Percentiles rank a stretch among this genome's conserved stretches.
phyloP scores from a whole-genome alignment of 2,329 filamentous ascomycete species.

The Paecilomyces dactylethromorphus region DNA sequence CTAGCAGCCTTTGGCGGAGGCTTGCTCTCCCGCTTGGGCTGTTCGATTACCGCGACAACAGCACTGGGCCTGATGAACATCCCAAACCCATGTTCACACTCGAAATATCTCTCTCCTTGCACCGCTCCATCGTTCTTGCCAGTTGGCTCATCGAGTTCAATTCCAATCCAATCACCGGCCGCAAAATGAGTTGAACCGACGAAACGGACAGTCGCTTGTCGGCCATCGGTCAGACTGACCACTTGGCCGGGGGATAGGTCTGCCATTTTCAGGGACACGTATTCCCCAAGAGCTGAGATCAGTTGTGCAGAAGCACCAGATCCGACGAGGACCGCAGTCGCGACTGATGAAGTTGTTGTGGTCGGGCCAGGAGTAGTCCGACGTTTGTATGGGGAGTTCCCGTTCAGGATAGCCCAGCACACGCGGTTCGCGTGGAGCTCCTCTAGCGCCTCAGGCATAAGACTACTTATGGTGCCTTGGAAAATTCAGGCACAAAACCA shows the following conservation, averaged over 20 bases:
- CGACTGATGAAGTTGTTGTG: not conserved
- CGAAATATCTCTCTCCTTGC: constrained; percentile 80
- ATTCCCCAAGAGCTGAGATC: not conserved
- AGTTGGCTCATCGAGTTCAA: constrained; percentile 72
- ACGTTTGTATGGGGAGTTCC: constrained; percentile 3
- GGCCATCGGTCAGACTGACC: constrained; percentile 72
- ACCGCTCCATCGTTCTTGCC: constrained; percentile 96
- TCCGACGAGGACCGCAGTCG: not conserved
- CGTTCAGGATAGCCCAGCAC: constrained; percentile 6
- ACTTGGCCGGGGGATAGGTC: constrained; percentile 55
- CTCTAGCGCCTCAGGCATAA: not conserved
- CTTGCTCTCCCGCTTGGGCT: constrained; percentile 30
- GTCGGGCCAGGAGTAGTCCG: not conserved
- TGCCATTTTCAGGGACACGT: not conserved
- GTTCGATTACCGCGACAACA: constrained; percentile 48
- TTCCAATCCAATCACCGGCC: constrained; percentile 77
- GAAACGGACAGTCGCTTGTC: constrained; percentile 71
- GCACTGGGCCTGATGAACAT: constrained; percentile 80
- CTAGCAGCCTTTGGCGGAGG: constrained; percentile 24
- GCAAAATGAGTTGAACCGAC: constrained; percentile 75
- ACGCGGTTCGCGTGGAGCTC: constrained; percentile 4
- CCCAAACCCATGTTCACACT: constrained; percentile 63
- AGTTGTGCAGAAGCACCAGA: not conserved
- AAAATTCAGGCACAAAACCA: not conserved
- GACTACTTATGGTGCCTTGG: not conserved